phyloP scores from a whole-genome alignment of 768 basidiomycete genomes.

The Amyloporia xantha region DNA sequence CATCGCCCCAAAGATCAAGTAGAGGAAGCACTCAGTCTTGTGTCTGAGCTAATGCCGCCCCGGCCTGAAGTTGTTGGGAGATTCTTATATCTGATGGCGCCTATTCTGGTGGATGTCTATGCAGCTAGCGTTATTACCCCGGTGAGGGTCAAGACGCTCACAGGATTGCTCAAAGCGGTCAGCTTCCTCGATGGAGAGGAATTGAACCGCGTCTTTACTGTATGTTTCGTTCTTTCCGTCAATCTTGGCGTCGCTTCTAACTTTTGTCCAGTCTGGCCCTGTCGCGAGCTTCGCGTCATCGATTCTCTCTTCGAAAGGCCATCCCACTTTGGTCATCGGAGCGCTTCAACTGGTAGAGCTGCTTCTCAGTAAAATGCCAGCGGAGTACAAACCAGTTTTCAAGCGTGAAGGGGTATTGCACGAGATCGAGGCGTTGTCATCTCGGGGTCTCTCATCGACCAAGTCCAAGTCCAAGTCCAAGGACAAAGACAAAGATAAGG shows the following conservation, averaged over 20 bases:
- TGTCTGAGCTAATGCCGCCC: constrained; percentile 77
- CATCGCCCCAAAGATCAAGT: constrained; percentile 97
- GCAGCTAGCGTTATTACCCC: constrained; percentile 91
- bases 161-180: constrained; percentile 83
- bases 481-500: constrained; percentile 29
- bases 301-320: constrained; percentile 88
- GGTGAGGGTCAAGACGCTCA: constrained; percentile 84
- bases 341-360: constrained; percentile 93
- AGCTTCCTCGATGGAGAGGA: constrained; percentile 79
- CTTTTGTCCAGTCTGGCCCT: constrained; percentile 66
- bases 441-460: constrained; percentile 46
- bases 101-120: constrained; percentile 96
- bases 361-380: constrained; percentile 75
- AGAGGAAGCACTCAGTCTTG: constrained; percentile 84
- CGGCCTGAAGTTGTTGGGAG: constrained; percentile 71
- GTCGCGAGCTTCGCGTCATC: constrained; percentile 94
- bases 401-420: constrained; percentile 94
- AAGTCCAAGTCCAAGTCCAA: constrained; percentile 48
- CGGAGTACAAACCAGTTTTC: constrained; percentile 83
- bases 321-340: constrained; percentile 76
- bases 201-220: constrained; percentile 70
- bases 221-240: constrained; percentile 31
- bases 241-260: constrained; percentile 4
- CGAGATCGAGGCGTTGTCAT: constrained; percentile 78
- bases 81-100: constrained; percentile 86